Conservation (phyloP, 1,284 basidiomycete species). For the Cryptococcus maquisensis region DNA sequence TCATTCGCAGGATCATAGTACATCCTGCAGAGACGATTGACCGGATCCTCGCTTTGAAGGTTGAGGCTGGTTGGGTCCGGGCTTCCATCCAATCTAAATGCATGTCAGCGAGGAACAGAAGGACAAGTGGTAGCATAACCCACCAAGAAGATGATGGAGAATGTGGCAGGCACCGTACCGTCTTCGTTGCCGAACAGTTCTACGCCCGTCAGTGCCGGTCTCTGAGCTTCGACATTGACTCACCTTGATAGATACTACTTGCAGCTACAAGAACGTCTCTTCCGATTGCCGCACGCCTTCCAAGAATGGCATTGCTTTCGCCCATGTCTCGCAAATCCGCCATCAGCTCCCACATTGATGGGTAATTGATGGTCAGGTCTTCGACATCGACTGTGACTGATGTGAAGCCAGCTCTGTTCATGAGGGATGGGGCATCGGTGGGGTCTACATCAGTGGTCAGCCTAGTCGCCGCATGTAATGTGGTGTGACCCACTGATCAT, state of each 20-base stretch:
- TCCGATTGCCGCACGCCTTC: slow-evolving; percentile 62
- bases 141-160: slow-evolving; percentile 92
- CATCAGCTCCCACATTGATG: slow-evolving; percentile 93
- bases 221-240: slow-evolving; percentile 1
- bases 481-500: slow-evolving; percentile 73
- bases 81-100: slow-evolving; percentile 95
- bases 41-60: slow-evolving; percentile 81
- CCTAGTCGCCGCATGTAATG: neutral
- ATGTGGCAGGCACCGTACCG: slow-evolving; percentile 86
- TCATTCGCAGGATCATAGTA: slow-evolving; percentile 52
- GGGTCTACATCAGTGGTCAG: slow-evolving; percentile 57
- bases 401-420: slow-evolving; percentile 89
- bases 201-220: slow-evolving; percentile 39
- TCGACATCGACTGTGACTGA: slow-evolving; percentile 93
- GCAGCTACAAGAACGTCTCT: slow-evolving; percentile 88
- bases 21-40: slow-evolving; percentile 73
- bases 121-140: slow-evolving; percentile 25
- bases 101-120: neutral
- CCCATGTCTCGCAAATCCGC: slow-evolving; percentile 94
- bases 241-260: slow-evolving; percentile 88
- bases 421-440: slow-evolving; percentile 82
- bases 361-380: slow-evolving; percentile 86
- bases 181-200: slow-evolving; percentile 80
- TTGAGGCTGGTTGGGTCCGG: slow-evolving; percentile 75
- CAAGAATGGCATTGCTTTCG: slow-evolving; percentile 86